These are phyloP conservation scores for Echinochloa phyllopogon DNA, from an alignment of 176 grass and related monocot genomes.

Conservation along the genomic window DNA sequence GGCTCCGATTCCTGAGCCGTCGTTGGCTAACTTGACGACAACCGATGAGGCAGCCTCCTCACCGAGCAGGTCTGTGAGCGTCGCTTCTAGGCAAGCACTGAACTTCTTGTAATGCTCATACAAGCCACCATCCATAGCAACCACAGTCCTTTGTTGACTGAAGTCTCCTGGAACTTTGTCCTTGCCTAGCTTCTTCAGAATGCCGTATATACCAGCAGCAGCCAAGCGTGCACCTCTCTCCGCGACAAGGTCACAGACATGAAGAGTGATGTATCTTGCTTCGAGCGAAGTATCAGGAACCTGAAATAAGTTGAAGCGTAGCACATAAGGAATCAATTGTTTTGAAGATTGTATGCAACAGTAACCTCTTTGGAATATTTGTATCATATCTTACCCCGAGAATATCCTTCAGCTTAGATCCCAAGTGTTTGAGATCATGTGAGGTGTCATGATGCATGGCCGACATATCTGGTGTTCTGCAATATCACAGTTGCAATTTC, in stretches of 20 bases:
- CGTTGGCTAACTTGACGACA: conserved; percentile 79
- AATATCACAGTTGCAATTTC: conserved; percentile 20
- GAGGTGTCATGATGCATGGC: conserved; percentile 93
- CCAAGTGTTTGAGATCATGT: conserved; percentile 77
- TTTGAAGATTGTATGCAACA: conserved; percentile 7
- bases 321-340: conserved; percentile 6
- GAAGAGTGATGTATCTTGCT: conserved; percentile 76
- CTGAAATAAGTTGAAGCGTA: conserved; percentile 43
- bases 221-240: conserved; percentile 76
- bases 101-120: conserved; percentile 92
- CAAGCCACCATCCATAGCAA: conserved; percentile 83
- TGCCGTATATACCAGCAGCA: conserved; percentile 78
- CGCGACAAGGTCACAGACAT: conserved; percentile 69
- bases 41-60: conserved; percentile 60
- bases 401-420: conserved; percentile 82
- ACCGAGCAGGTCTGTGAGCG: conserved; percentile 68
- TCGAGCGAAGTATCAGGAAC: conserved; percentile 61
- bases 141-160: conserved; percentile 50
- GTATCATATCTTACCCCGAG: conserved; percentile 65
- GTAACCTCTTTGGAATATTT: neutral
- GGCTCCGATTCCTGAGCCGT: conserved; percentile 89
- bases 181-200: conserved; percentile 84
- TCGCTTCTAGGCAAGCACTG: conserved; percentile 60
- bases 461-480: conserved; percentile 91
- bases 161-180: conserved; percentile 39